phyloP scores from a whole-genome alignment of 2,329 filamentous ascomycete species.

The Pseudophaeomoniella oleicola region DNA sequence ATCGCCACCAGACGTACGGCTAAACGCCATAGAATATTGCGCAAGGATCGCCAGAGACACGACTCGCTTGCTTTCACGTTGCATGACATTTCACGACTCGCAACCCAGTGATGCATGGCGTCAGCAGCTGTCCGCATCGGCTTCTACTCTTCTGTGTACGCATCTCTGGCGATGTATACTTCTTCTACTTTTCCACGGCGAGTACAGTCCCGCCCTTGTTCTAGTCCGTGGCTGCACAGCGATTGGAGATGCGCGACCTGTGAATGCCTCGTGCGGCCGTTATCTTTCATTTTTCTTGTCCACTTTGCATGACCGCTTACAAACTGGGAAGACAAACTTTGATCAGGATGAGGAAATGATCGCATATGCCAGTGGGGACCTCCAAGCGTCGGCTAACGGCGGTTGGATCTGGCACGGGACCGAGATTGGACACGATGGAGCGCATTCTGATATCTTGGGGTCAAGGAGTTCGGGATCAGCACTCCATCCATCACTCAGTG shows the following conservation, averaged over 20 bases:
- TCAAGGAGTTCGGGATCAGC: conserved; percentile 4
- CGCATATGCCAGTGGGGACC: conserved; percentile 71
- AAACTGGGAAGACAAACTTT: conserved; percentile 26
- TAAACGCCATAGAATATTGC: conserved; percentile 64
- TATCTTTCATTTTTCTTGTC: conserved; percentile 71
- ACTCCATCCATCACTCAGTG: conserved; percentile 31
- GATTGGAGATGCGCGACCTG: conserved; percentile 55
- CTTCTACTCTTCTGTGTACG: conserved; percentile 60
- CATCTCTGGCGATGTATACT: conserved; percentile 82
- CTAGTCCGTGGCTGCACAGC: conserved; percentile 58
- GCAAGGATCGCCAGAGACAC: conserved; percentile 63
- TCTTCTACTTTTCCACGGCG: conserved; percentile 60
- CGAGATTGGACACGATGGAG: conserved; percentile 31
- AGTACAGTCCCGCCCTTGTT: conserved; percentile 56
- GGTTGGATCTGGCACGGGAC: conserved; percentile 71
- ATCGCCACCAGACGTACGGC: conserved; percentile 50
- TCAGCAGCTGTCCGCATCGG: conserved; percentile 46
- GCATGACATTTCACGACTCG: conserved; percentile 30
- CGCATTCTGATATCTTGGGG: conserved; percentile 4
- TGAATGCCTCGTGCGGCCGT: conserved; percentile 66
- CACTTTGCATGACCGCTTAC: conserved; percentile 43
- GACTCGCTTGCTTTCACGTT: conserved; percentile 57
- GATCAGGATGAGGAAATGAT: conserved; percentile 74
- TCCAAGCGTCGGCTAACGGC: conserved; percentile 63
- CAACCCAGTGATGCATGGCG: conserved; percentile 29